These are phyloP conservation scores for Bothriochloa decipiens DNA, from an alignment of 176 grass and related monocot genomes.

Conservation along the genomic window DNA sequence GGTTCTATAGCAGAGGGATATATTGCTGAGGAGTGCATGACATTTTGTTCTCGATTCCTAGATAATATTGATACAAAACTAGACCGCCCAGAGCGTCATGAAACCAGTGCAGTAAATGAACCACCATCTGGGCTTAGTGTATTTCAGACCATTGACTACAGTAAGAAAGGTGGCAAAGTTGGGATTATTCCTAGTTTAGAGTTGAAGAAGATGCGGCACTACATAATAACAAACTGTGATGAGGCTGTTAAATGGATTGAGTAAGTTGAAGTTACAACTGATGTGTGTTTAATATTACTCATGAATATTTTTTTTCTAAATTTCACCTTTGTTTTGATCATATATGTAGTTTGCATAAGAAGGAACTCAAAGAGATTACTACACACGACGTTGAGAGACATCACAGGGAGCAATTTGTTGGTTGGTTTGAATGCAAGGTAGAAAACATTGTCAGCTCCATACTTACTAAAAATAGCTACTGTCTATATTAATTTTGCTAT, in stretches of 20 bases:
- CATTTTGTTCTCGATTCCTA: constrained; percentile 24
- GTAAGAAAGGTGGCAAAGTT: not conserved
- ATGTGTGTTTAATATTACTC: too few species aligned
- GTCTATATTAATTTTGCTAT: too few species aligned
- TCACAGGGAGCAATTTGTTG: too few species aligned
- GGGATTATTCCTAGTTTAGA: not conserved
- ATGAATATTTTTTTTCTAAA: too few species aligned
- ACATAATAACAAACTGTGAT: not conserved
- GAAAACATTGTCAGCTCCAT: too few species aligned
- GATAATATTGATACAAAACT: constrained; percentile 20
- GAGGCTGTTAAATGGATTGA: not conserved
- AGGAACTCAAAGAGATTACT: too few species aligned
- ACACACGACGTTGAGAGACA: too few species aligned
- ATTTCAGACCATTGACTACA: not conserved
- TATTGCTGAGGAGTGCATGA: constrained; percentile 20
- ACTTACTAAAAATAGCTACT: too few species aligned
- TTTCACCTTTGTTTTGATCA: too few species aligned
- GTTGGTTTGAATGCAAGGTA: too few species aligned
- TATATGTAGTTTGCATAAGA: too few species aligned
- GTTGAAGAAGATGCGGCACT: not conserved
- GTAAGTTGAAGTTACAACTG: not conserved
- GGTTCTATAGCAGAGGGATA: constrained; percentile 37
- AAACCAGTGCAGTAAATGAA: not conserved
- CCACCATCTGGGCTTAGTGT: not conserved
- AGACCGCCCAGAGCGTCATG: not conserved